Base-by-base conservation (phyloP, 345 rosid genomes). In the Kernera saxatilis region DNA sequence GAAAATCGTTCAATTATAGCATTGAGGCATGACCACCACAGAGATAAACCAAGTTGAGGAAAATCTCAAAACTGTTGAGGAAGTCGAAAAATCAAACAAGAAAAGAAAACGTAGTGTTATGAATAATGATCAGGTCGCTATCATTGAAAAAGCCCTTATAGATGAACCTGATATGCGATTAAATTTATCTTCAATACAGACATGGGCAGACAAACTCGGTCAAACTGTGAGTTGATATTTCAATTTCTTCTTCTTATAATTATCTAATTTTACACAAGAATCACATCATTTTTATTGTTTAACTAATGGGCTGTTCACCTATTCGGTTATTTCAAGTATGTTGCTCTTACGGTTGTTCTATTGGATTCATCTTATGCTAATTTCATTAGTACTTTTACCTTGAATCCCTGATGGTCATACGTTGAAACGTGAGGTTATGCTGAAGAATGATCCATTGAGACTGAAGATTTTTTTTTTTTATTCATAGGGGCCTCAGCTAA, bases 101-200 rank as follows among this genome's bases (percentile, higher is more conserved):
- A 91, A 91, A 82, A 70, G 93, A 72, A 87, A 91, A 77, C 85
- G 93, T 51, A 80, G 86, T 46, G 82, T 91, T 71, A 88, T 91
- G 95, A 91, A 85, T 62, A 91, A 87, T 30, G 75, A 80, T 58
- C 97, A 91, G 77, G 78, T 88, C 25, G 36, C 73, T 25, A 61
- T 88, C 19, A 83, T 88, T 11, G 97, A 91, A 80, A 82, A 82
- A 26, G 87, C 88, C 21, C 86, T 91, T 62, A 51, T 85, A 54
- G 91, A 88, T 78, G 97, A 88, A 80, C 89, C 95, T 56, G 91
- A 88, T 33, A 88, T 87, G 92, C 91, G 87, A 79, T 78, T 92
- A 75, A 83, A 91, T 62, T 77, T 84, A 39, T 64, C 73, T 74
- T 76, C 81, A 4, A 55, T 88, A 63, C 90, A 82, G 61, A 68